phyloP scores from a whole-genome alignment of 805 yeast genomes.

The Cyberlindnera mississippiensis region DNA sequence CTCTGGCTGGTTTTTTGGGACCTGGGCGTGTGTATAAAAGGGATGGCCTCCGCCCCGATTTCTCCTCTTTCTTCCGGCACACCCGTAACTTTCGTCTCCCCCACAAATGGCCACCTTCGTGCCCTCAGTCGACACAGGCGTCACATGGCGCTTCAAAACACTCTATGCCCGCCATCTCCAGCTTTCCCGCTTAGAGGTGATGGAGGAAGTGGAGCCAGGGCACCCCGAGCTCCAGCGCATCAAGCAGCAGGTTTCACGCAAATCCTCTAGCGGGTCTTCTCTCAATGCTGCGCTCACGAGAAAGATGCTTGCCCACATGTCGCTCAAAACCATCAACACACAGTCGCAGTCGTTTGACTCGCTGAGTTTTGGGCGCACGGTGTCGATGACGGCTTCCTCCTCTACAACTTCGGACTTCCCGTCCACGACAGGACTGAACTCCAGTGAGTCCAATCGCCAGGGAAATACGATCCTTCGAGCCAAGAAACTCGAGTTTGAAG shows the following conservation, averaged over 20 bases:
- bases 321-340: background rate
- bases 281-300: background rate
- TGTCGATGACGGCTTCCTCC: background rate
- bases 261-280: background rate
- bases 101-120: conserved; percentile 4
- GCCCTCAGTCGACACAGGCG: conserved; percentile 11
- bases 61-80: too few relatives aligned
- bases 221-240: conserved; percentile 10
- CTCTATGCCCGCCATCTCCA: conserved; percentile 19
- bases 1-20: too few relatives aligned
- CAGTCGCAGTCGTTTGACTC: background rate
- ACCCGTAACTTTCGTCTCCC: too few relatives aligned
- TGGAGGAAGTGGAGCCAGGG: conserved; percentile 13
- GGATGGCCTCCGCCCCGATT: conserved; percentile 3
- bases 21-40: too few relatives aligned
- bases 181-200: conserved; percentile 11
- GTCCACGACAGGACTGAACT: background rate
- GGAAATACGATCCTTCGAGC: conserved; percentile 3
- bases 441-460: background rate
- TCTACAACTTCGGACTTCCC: background rate
- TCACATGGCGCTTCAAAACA: conserved; percentile 23
- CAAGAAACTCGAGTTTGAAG: conserved; percentile 5
- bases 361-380: too few relatives aligned
- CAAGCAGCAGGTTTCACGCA: conserved; percentile 1
- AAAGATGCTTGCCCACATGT: background rate